Evolutionary conservation across 495 filamentous ascomycete species (phyloP).

Genomic region (Penicillium salamii): DNA sequence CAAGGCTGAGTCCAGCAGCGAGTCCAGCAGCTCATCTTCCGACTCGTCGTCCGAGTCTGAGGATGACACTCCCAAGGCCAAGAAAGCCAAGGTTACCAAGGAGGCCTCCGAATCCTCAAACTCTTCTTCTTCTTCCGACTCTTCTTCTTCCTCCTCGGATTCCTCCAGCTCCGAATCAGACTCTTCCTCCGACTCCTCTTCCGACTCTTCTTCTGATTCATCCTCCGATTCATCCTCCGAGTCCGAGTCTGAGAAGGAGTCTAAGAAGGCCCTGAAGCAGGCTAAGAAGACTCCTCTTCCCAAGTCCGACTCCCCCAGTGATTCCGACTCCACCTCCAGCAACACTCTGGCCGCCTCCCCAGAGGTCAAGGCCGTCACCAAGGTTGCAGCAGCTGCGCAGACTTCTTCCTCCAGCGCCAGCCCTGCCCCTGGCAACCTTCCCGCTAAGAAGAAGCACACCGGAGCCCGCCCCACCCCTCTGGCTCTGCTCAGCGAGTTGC

Average conservation of each 20-base stretch:
- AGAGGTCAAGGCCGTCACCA: slow-evolving; percentile 28
- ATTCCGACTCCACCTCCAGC: slow-evolving; percentile 28
- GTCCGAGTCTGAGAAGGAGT: slow-evolving; percentile 34
- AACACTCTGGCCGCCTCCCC: slow-evolving; percentile 34
- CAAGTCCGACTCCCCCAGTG: slow-evolving; percentile 32
- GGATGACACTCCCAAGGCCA: slow-evolving; percentile 37
- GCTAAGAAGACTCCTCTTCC: slow-evolving; percentile 55
- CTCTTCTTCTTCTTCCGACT: slow-evolving; percentile 21
- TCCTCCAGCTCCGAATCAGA: slow-evolving; percentile 29
- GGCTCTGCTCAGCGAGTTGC: slow-evolving; percentile 43
- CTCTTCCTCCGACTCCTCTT: slow-evolving; percentile 14
- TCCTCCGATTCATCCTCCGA: slow-evolving; percentile 12
- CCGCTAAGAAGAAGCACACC: slow-evolving; percentile 49
- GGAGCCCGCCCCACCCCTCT: slow-evolving; percentile 46
- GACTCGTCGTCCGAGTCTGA: slow-evolving; percentile 26
- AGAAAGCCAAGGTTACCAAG: slow-evolving; percentile 34
- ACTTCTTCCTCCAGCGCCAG: slow-evolving; percentile 40
- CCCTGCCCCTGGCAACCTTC: slow-evolving; percentile 43
- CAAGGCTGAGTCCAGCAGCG: slow-evolving; percentile 57
- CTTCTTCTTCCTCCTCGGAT: slow-evolving; percentile 20
- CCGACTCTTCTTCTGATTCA: slow-evolving; percentile 16
- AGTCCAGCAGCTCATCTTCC: slow-evolving; percentile 45
- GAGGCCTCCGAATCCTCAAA: neutral
- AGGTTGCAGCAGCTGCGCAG: slow-evolving; percentile 15
- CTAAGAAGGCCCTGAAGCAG: slow-evolving; percentile 41